Evolutionary conservation across 352 stramenopile species (phyloP).

Genomic region (Aphanomyces astaci): DNA sequence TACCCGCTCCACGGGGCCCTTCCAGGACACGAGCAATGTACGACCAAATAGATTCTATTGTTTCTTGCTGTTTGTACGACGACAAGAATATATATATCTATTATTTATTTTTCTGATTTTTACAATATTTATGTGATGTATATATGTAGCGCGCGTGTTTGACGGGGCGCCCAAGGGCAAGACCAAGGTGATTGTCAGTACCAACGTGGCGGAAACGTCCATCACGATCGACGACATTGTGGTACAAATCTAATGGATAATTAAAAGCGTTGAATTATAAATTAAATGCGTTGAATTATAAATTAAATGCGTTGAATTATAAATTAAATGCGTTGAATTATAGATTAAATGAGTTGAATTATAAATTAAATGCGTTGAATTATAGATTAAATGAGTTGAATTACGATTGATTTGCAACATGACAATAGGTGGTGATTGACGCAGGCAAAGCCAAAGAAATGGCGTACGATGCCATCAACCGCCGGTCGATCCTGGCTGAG

Average conservation of each 20-base stretch:
- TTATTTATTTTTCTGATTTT: neutral
- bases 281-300: too few species aligned
- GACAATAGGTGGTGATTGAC: slow-evolving; percentile 70
- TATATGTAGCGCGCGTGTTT: slow-evolving; percentile 49
- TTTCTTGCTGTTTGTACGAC: too few species aligned
- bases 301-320: too few species aligned
- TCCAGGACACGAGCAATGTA: slow-evolving; percentile 52
- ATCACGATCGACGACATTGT: slow-evolving; percentile 87
- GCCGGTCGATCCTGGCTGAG: slow-evolving; percentile 69
- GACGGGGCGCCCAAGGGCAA: slow-evolving; percentile 46
- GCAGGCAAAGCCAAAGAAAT: slow-evolving; percentile 84
- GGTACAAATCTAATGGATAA: too few species aligned
- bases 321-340: too few species aligned
- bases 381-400: too few species aligned
- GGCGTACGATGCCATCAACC: slow-evolving; percentile 66
- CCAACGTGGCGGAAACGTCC: slow-evolving; percentile 85
- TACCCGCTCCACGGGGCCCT: slow-evolving; percentile 71
- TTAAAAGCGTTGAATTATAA: too few species aligned
- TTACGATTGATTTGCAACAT: too few species aligned
- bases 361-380: too few species aligned
- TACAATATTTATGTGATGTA: too few species aligned
- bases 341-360: too few species aligned
- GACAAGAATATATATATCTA: neutral
- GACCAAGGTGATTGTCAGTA: slow-evolving; percentile 81
- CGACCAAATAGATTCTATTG: too few species aligned